A percentile compares a stretch with the other conserved stretches of the same genome.
Evolutionary conservation across 2,329 filamentous ascomycete genomes (phyloP).

Genomic region (Dactylella cylindrospora): DNA sequence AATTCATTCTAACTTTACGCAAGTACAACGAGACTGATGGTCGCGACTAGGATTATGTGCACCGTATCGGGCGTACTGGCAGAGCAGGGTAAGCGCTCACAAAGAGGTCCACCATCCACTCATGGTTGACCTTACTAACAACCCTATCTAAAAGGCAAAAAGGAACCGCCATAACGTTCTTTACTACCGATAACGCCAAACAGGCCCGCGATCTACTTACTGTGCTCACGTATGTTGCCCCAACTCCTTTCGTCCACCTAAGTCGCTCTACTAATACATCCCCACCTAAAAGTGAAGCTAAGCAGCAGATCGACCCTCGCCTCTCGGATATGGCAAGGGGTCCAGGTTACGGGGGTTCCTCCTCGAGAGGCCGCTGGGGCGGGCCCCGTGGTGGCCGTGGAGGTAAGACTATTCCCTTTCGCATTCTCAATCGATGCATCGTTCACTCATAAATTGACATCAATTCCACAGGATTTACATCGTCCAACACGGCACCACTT

Average conservation of each 20-base stretch:
- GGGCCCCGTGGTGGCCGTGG: constrained; percentile 67
- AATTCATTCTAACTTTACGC: background rate
- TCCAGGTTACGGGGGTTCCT: constrained; percentile 76
- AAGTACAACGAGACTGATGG: constrained; percentile 63
- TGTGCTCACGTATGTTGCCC: constrained; percentile 61
- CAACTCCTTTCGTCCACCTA: background rate
- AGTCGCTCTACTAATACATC: background rate
- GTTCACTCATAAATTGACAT: background rate
- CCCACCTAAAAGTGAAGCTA: constrained; percentile 70
- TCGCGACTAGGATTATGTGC: constrained; percentile 95
- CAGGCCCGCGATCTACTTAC: constrained; percentile 94
- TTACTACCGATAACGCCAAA: constrained; percentile 95
- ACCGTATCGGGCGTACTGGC: constrained; percentile 88
- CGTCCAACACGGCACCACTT: constrained; percentile 48
- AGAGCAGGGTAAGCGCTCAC: constrained; percentile 71
- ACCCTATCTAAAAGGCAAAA: constrained; percentile 67
- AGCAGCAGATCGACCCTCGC: constrained; percentile 96
- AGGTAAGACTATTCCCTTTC: constrained; percentile 32
- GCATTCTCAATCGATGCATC: too few species aligned
- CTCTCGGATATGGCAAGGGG: constrained; percentile 95
- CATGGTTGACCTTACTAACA: too few species aligned
- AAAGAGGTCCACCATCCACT: too few species aligned
- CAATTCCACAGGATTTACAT: constrained; percentile 46
- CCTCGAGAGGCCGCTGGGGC: constrained; percentile 66
- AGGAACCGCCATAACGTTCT: constrained; percentile 96